Percentiles rank a stretch among this genome's conserved stretches.
phyloP scores from a whole-genome alignment of 1,139 yeast genomes.

The Candida freyschussii region DNA sequence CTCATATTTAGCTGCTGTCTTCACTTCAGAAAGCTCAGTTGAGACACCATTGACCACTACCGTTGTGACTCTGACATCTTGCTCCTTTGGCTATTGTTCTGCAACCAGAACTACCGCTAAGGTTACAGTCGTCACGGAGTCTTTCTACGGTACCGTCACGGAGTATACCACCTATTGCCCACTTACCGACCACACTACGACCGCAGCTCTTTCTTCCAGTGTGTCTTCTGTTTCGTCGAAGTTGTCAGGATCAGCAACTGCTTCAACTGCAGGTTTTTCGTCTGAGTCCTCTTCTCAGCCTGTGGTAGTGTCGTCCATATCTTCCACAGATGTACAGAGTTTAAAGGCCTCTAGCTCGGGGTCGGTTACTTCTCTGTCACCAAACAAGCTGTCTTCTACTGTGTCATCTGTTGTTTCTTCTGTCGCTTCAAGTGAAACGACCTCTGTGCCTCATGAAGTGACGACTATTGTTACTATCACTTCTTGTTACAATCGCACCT shows the following conservation, averaged over 20 bases:
- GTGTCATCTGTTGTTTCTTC: too few species aligned
- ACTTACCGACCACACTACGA: slow-evolving; percentile 19
- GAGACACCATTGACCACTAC: slow-evolving; percentile 5
- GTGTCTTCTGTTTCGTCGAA: slow-evolving; percentile 21
- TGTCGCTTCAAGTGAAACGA: too few species aligned
- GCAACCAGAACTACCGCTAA: slow-evolving; percentile 3
- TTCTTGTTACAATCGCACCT: slow-evolving; percentile 4
- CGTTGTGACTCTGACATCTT: slow-evolving; percentile 18
- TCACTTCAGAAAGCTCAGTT: background rate
- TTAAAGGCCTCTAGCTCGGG: too few species aligned
- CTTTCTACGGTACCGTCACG: slow-evolving; percentile 27
- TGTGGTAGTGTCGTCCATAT: background rate
- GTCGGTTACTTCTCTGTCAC: too few species aligned
- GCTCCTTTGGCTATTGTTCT: slow-evolving; percentile 8
- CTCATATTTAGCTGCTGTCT: background rate
- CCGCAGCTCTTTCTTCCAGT: slow-evolving; percentile 3
- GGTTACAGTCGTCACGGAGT: slow-evolving; percentile 15
- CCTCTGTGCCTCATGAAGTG: too few species aligned
- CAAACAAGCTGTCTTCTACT: too few species aligned
- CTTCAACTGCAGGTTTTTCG: slow-evolving; percentile 1
- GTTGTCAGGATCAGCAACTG: slow-evolving; percentile 7
- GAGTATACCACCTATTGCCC: slow-evolving; percentile 35
- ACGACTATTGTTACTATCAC: slow-evolving; percentile 6
- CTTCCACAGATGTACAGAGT: background rate
- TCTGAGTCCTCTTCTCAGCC: slow-evolving; percentile 1